phyloP scores from a whole-genome alignment of 352 stramenopile genomes.

The Blastocystis sp. region DNA sequence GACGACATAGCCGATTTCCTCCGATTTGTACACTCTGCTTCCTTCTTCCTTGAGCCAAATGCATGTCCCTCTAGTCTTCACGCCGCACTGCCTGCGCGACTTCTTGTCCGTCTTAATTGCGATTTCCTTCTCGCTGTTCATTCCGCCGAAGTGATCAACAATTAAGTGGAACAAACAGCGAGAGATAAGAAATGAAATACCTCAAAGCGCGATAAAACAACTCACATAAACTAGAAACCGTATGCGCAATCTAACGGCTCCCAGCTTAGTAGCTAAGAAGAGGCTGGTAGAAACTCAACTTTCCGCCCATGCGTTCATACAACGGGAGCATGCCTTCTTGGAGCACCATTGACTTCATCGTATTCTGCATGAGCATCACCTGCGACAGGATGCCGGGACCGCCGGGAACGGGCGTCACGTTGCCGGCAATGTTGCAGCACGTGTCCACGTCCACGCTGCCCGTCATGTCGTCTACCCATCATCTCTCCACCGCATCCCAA shows the following conservation, averaged over 20 bases:
- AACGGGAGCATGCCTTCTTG: conserved; percentile 53
- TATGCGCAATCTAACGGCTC: conserved; percentile 8
- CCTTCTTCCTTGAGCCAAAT: conserved; percentile 62
- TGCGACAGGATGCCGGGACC: conserved; percentile 34
- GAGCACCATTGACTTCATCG: conserved; percentile 65
- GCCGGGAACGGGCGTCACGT: conserved; percentile 62
- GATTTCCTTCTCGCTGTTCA: conserved; percentile 32
- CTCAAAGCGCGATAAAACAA: conserved; percentile 55
- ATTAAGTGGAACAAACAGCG: conserved; percentile 40
- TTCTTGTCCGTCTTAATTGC: conserved; percentile 3
- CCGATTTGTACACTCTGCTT: conserved; percentile 13
- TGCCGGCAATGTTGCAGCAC: conserved; percentile 59
- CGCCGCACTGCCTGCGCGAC: not conserved
- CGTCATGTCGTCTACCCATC: conserved; percentile 52
- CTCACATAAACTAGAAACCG: conserved; percentile 1
- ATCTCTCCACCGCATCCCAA: not conserved
- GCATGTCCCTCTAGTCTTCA: conserved; percentile 49
- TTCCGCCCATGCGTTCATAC: conserved; percentile 60
- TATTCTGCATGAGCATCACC: conserved; percentile 68
- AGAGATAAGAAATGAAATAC: conserved; percentile 37
- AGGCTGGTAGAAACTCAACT: conserved; percentile 54
- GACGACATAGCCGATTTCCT: conserved; percentile 57
- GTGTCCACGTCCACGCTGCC: conserved; percentile 48
- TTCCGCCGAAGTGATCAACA: not conserved
- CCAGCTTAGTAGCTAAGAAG: conserved; percentile 43